Evolutionary conservation across 768 basidiomycete species (phyloP).

Genomic region (Harrya chromipes): DNA sequence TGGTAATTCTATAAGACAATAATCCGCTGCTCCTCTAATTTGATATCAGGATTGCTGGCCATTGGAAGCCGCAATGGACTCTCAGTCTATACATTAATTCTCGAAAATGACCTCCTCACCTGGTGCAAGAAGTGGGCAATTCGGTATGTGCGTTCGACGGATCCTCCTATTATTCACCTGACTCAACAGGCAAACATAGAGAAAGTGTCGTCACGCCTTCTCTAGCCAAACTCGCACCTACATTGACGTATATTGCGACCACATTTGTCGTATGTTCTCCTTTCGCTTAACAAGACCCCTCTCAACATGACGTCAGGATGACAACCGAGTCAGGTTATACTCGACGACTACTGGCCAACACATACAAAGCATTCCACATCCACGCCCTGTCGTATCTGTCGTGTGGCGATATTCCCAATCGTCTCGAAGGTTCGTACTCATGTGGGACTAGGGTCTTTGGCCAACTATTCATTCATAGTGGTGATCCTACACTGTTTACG

Average conservation of each 20-base stretch:
- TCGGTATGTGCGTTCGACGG: constrained; percentile 40
- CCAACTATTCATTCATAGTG: constrained; percentile 38
- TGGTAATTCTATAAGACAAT: constrained; percentile 41
- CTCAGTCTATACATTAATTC: constrained; percentile 71
- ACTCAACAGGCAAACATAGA: constrained; percentile 25
- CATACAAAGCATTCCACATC: constrained; percentile 68
- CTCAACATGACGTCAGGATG: constrained; percentile 40
- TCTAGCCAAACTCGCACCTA: constrained; percentile 67
- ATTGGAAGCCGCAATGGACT: constrained; percentile 60
- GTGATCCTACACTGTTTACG: constrained; percentile 79
- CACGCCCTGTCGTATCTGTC: constrained; percentile 66
- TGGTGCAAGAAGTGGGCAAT: constrained; percentile 80
- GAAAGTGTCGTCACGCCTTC: constrained; percentile 50
- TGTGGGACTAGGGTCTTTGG: neutral
- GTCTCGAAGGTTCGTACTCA: constrained; percentile 55
- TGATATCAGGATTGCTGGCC: constrained; percentile 63
- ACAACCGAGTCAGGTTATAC: constrained; percentile 60
- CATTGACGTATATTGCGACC: constrained; percentile 69
- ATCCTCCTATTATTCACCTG: constrained; percentile 7
- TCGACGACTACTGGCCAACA: constrained; percentile 69
- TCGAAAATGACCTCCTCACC: constrained; percentile 79
- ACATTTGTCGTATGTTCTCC: constrained; percentile 49
- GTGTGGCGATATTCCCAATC: constrained; percentile 70
- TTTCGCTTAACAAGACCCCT: constrained; percentile 1
- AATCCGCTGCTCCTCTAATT: constrained; percentile 23